These are phyloP conservation scores for Paramecium bursaria DNA, from an alignment of 73 alveolate species.

Conservation along the genomic window DNA sequence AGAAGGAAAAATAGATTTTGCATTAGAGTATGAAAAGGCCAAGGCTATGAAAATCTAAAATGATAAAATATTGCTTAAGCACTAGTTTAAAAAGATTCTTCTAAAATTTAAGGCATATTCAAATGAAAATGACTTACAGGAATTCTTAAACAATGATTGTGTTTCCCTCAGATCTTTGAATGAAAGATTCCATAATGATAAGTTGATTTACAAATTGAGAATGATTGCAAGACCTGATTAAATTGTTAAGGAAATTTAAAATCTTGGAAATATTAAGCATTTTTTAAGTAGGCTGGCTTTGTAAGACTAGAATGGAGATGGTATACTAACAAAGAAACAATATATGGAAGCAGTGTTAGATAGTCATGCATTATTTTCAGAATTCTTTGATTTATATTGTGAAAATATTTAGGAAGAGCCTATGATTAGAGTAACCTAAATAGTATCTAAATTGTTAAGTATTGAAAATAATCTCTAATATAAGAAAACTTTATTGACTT, in stretches of 20 bases:
- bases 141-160: conserved; percentile 27
- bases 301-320: conserved; percentile 44
- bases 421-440: neutral
- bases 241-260: conserved; percentile 51
- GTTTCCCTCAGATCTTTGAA: neutral
- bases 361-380: conserved; percentile 35
- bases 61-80: conserved; percentile 32
- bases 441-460: neutral
- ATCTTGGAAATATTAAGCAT: conserved; percentile 13
- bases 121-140: conserved; percentile 44
- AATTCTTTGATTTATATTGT: conserved; percentile 51
- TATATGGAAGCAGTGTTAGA: conserved; percentile 42
- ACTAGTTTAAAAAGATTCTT: conserved; percentile 26
- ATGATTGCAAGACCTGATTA: conserved; percentile 58
- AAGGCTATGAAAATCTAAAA: neutral
- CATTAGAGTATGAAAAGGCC: conserved; percentile 28
- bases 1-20: conserved; percentile 54
- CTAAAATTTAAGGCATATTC: conserved; percentile 41
- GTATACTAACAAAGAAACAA: conserved; percentile 36
- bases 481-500: neutral
- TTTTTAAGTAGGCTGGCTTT: conserved; percentile 19
- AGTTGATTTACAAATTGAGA: conserved; percentile 37
- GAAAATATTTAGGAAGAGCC: conserved; percentile 38
- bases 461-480: neutral
- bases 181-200: conserved; percentile 43